phyloP scores from a whole-genome alignment of 495 filamentous ascomycete genomes.

The Cercophora sp. region DNA sequence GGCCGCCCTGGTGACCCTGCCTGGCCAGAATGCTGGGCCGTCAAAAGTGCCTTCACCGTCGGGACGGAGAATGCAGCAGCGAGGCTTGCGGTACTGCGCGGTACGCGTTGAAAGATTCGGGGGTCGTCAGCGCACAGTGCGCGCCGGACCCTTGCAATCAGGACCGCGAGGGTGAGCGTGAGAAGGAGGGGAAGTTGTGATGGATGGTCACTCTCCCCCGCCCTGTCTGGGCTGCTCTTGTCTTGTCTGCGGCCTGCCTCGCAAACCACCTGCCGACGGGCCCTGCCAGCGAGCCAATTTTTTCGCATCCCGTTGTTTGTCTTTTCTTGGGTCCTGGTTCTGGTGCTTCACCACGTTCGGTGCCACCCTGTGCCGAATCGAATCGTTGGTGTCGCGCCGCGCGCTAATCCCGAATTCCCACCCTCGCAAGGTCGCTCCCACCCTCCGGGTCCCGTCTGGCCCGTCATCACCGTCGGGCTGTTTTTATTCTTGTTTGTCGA shows the following conservation, averaged over 20 bases:
- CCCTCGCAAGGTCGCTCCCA: no score
- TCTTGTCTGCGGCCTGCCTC: no score
- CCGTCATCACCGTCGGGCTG: not conserved
- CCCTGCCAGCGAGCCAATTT: not conserved
- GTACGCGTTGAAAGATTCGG: not conserved
- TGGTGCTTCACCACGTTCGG: not conserved
- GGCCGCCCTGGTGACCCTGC: no score
- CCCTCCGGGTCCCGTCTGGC: not conserved
- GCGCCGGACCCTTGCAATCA: not conserved
- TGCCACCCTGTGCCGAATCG: not conserved
- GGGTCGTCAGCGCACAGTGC: constrained; percentile 5
- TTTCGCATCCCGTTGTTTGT: no score
- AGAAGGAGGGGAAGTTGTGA: not conserved
- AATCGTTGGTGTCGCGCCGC: constrained; percentile 6
- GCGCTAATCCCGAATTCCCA: constrained; percentile 4
- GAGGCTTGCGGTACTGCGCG: constrained; percentile 1
- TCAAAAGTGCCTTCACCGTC: no score
- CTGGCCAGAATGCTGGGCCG: no score
- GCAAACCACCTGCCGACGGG: not conserved
- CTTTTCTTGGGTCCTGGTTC: not conserved
- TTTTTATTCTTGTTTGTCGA: not conserved
- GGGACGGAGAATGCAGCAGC: no score
- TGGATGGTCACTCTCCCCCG: no score
- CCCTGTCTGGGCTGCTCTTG: no score
- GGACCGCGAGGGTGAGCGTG: not conserved